These are phyloP conservation scores for Candida mesenterica DNA, from an alignment of 1,139 yeast genomes.

Conservation along the genomic window DNA sequence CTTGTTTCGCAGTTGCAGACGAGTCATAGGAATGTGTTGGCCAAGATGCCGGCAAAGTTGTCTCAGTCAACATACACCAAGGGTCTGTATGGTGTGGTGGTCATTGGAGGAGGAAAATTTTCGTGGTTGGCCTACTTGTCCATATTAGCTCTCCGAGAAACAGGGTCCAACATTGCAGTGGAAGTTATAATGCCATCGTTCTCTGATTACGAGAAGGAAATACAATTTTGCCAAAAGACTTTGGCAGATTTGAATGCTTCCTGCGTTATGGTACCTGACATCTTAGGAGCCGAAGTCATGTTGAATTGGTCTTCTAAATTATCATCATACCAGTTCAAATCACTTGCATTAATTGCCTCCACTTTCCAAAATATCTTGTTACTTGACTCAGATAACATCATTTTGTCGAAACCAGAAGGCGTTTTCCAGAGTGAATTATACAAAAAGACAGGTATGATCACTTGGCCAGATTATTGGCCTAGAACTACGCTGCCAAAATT, in stretches of 20 bases:
- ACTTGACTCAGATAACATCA: constrained; percentile 43
- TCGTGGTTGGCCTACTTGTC: constrained; percentile 42
- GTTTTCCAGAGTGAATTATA: constrained; percentile 57
- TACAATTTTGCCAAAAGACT: constrained; percentile 15
- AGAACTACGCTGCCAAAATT: constrained; percentile 68
- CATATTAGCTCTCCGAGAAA: constrained; percentile 30
- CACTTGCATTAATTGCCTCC: constrained; percentile 39
- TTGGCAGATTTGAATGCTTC: constrained; percentile 17
- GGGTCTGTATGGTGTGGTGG: constrained; percentile 32
- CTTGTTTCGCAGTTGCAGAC: constrained; percentile 22
- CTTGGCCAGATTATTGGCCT: constrained; percentile 87
- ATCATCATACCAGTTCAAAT: constrained; percentile 39
- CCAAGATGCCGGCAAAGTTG: constrained; percentile 26
- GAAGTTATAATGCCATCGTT: constrained; percentile 37
- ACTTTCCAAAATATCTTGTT: constrained; percentile 43
- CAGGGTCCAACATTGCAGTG: constrained; percentile 38
- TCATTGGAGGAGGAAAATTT: constrained; percentile 39
- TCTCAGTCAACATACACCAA: constrained; percentile 24
- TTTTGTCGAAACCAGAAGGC: constrained; percentile 35
- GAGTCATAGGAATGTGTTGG: constrained; percentile 25
- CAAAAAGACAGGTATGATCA: constrained; percentile 54
- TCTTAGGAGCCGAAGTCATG: constrained; percentile 35
- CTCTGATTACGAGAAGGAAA: constrained; percentile 25
- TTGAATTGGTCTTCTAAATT: constrained; percentile 28
- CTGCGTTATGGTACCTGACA: constrained; percentile 30